Conservation (phyloP, 768 basidiomycete genomes). For the Agrocybe chaxingu region DNA sequence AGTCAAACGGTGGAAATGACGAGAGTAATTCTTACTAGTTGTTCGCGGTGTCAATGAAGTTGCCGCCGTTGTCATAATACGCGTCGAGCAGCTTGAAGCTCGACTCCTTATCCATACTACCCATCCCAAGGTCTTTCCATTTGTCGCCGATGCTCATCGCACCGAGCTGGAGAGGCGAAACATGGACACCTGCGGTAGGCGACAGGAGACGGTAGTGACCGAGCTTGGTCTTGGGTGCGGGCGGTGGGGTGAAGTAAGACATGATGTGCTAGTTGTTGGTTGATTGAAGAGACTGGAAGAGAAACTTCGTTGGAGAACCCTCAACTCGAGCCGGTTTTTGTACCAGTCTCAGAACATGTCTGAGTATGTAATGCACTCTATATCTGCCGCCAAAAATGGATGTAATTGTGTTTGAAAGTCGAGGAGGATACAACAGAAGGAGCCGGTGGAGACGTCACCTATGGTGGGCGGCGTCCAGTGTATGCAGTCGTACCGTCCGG, state of each 20-base stretch:
- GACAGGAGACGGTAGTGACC: conserved; percentile 33
- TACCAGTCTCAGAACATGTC: too few relatives aligned
- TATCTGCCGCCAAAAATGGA: too few relatives aligned
- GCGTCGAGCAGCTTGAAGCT: conserved; percentile 46
- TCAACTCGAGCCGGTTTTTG: too few relatives aligned
- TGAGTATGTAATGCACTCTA: too few relatives aligned
- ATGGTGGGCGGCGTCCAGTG: too few relatives aligned
- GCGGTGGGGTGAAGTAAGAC: conserved; percentile 13
- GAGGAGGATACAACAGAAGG: too few relatives aligned
- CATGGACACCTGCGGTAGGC: conserved; percentile 33
- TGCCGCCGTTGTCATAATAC: conserved; percentile 41
- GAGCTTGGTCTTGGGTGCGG: conserved; percentile 27
- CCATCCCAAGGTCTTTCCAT: conserved; percentile 29
- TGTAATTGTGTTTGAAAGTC: too few relatives aligned
- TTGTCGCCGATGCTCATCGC: conserved; percentile 42
- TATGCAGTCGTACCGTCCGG: too few relatives aligned
- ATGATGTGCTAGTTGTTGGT: not conserved
- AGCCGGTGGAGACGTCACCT: too few relatives aligned
- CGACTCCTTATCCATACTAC: conserved; percentile 37
- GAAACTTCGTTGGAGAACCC: too few relatives aligned
- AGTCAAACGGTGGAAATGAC: not conserved
- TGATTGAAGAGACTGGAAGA: too few relatives aligned
- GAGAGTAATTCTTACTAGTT: conserved; percentile 28
- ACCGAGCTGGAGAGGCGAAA: conserved; percentile 41
- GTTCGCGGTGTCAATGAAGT: conserved; percentile 49